These are phyloP conservation scores for Cryptosporidium tyzzeri DNA, from an alignment of 169 alveolate species.

Conservation along the genomic window DNA sequence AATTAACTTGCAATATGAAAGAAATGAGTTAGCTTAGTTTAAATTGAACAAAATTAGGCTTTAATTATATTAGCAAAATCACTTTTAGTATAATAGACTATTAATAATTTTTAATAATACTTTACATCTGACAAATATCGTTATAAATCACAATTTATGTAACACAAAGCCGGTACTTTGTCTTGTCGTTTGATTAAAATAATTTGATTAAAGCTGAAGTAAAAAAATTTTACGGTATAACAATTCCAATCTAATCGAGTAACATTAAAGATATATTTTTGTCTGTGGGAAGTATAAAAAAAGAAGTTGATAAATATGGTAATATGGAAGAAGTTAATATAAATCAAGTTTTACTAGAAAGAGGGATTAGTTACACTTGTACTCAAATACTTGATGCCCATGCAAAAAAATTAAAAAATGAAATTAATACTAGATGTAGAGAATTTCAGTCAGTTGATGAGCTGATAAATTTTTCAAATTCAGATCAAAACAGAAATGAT, in stretches of 20 bases:
- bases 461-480: slow-evolving; percentile 14
- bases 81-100: no score
- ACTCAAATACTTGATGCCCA: slow-evolving; percentile 60
- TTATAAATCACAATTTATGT: background rate
- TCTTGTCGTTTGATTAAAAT: slow-evolving; percentile 44
- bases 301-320: slow-evolving; percentile 30
- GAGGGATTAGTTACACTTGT: slow-evolving; percentile 37
- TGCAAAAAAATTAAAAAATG: slow-evolving; percentile 35
- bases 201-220: background rate
- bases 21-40: background rate
- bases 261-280: background rate
- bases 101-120: no score
- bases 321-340: slow-evolving; percentile 54
- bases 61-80: no score
- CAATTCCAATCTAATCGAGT: background rate
- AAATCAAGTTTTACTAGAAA: slow-evolving; percentile 31
- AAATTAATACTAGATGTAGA: slow-evolving; percentile 57
- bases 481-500: background rate
- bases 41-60: background rate
- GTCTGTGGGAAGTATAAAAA: background rate
- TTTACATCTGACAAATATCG: background rate
- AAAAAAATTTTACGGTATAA: slow-evolving; percentile 4
- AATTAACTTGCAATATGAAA: slow-evolving; percentile 20
- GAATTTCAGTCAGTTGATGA: slow-evolving; percentile 41
- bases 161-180: slow-evolving; percentile 37